Evolutionary conservation across 345 rosid genomes (phyloP).

Genomic region (Aegle marmelos): DNA sequence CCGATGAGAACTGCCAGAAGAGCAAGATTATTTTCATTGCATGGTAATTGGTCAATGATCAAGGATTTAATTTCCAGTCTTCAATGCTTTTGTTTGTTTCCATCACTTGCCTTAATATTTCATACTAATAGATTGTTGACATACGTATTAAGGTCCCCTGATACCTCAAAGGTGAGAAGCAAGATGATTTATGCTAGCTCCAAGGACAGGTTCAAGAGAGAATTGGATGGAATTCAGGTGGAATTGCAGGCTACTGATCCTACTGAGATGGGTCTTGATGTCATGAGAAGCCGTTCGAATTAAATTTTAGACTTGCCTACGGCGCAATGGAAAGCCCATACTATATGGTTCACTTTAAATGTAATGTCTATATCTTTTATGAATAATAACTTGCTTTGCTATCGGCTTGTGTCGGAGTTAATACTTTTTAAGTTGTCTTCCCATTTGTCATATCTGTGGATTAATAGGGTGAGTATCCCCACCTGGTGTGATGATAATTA

Average conservation of each 20-base stretch:
- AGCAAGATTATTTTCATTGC: constrained; percentile 67
- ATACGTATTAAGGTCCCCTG: constrained; percentile 51
- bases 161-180: constrained; percentile 56
- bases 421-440: constrained; percentile 6
- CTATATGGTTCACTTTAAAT: constrained; percentile 16
- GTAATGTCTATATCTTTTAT: constrained; percentile 33
- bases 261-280: constrained; percentile 67
- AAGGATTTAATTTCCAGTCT: background rate
- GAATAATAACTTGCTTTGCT: constrained; percentile 22
- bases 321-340: constrained; percentile 17
- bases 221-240: constrained; percentile 61
- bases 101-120: background rate
- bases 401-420: constrained; percentile 21
- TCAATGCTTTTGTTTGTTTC: background rate
- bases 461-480: constrained; percentile 29
- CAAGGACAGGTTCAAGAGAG: constrained; percentile 66
- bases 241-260: constrained; percentile 77
- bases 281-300: constrained; percentile 54
- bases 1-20: constrained; percentile 65
- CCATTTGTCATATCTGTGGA: constrained; percentile 27
- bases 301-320: constrained; percentile 23
- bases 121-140: background rate
- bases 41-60: constrained; percentile 33
- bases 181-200: constrained; percentile 78
- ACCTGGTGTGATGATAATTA: constrained; percentile 29